Base-by-base conservation (phyloP, 352 stramenopile genomes). In the Phytophthora pisi region DNA sequence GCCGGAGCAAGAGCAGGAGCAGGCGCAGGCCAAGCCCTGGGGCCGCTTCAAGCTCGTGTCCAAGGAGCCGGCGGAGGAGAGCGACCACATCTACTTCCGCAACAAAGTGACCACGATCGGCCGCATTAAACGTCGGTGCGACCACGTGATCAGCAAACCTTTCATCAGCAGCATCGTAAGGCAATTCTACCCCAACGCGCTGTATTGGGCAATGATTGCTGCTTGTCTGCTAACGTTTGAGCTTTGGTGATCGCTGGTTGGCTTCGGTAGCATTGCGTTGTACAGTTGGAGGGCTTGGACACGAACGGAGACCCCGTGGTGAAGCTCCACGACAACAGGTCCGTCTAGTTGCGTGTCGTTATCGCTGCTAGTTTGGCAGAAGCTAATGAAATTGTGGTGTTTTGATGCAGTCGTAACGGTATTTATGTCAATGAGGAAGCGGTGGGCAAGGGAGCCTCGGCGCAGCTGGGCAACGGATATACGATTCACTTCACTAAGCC, bases 401-500 rank as follows among this genome's bases (percentile, higher is more conserved):
- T 20, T 24, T 23, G 16, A 50, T 61, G 18, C 63, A 92, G 82
- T 54, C 83, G 79, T 53, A 92, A 92, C 51, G 81, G 81, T 49
- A 81, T 93, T 26, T 93, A 77, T 57, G 75, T 92, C 50, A 92
- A 93, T 66, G 81, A 80, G 30, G 75, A 81, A 57, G 72, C 57
- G 26, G 55, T 92, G 10, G 82, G 82, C 45, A 86, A 82, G 64
- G 64, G 59, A 5, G 67, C 73, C 5, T 74, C 62, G 16, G 63
- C 62, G 16, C 30, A 46, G 23, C 45, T 94, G 15, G 47, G 59
- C 36, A 64, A 68, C 1, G 86, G 84, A 24, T 71, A 66, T 64
- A 92, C 82, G 1, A 60, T 94, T 24, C 86, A 94, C 58, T 91
- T 94, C 34, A 91, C 84, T 4, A 88, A 79, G 23, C 86, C 86